Evolutionary conservation across 129 eudicot species (phyloP), one percentile per base, ranked within the genome.

Genomic region (Heracleum sosnowskyi): DNA sequence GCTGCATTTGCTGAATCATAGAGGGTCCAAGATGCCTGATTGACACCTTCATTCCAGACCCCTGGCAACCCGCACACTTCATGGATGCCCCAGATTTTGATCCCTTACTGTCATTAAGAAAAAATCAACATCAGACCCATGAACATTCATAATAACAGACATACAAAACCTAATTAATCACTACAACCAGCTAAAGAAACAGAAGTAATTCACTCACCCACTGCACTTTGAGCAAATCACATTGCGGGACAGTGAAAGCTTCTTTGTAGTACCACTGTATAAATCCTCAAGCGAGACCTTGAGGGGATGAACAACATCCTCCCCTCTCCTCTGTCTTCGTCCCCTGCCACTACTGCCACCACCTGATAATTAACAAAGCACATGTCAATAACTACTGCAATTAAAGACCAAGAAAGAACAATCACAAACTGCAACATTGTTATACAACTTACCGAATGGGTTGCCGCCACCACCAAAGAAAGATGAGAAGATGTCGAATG

Each of bases 391-490:
- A 77, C 10, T 22, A 55, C 9, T 2, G 0, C 20, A 1, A 8
- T 1, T 1, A 57, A 45, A 16, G 29, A 60, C 35, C 9, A 39
- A 5, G 2, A 17, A 57, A 41, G 1, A 24, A n/a, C 26, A n/a
- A n/a, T 3, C 1, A 24, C 5, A 22, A 3, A 70, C 3, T 36
- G n/a, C 41, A 37, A 22, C 5, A 20, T 22, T 22, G 26, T 3
- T 37, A 69, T 29, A 81, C 75, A 37, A 88, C 97, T 66, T 91
- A 73, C 98, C 98, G 28, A 93, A 93, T 6, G 98, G 92, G 74
- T n/a, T n/a, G n/a, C 77, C 86, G n/a, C 94, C 93, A 57, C 96
- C 93, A 66, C 96, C 93, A 40, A 93, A 93, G 92, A 93, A 93
- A 15, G 92, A 89, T 35, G 75, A 80, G 89, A 93, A 93, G 86